phyloP scores from a whole-genome alignment of 768 basidiomycete genomes.

The Mrakia blollopis region DNA sequence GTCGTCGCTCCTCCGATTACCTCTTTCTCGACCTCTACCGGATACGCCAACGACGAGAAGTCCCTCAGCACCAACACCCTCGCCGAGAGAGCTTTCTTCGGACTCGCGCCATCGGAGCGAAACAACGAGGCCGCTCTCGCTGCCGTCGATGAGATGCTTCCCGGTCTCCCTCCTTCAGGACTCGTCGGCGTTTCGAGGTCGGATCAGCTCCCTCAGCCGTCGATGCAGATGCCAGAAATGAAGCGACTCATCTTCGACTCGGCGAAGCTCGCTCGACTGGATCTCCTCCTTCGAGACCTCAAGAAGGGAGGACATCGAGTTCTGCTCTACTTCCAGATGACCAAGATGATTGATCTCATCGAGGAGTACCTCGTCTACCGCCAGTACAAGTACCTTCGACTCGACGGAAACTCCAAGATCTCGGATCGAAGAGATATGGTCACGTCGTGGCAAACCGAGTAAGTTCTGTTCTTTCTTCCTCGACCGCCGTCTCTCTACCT shows the following conservation, averaged over 20 bases:
- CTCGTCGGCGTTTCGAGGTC: constrained; percentile 61
- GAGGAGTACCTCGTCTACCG: constrained; percentile 97
- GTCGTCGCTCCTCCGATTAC: constrained; percentile 78
- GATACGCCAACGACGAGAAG: constrained; percentile 68
- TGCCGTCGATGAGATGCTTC: constrained; percentile 52
- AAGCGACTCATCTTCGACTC: constrained; percentile 94
- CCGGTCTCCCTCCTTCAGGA: constrained; percentile 62
- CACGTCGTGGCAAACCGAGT: constrained; percentile 98
- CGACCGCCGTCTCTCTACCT: not conserved
- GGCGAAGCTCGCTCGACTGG: constrained; percentile 87
- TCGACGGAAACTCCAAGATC: constrained; percentile 90
- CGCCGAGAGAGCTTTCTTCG: constrained; percentile 73
- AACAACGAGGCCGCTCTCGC: constrained; percentile 56
- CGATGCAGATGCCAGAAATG: constrained; percentile 89
- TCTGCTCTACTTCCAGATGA: constrained; percentile 99
- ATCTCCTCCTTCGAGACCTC: constrained; percentile 80
- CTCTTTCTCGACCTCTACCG: constrained; percentile 66
- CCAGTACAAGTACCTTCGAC: constrained; percentile 87
- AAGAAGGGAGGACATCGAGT: constrained; percentile 91
- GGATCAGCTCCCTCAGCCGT: constrained; percentile 70
- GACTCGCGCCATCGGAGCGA: constrained; percentile 63
- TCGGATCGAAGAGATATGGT: constrained; percentile 99
- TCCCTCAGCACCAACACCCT: constrained; percentile 60
- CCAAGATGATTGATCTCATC: constrained; percentile 98
- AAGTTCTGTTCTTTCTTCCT: constrained; percentile 36